Evolutionary conservation across 257 asterid species (phyloP).

Genomic region (Solanum neorickii): DNA sequence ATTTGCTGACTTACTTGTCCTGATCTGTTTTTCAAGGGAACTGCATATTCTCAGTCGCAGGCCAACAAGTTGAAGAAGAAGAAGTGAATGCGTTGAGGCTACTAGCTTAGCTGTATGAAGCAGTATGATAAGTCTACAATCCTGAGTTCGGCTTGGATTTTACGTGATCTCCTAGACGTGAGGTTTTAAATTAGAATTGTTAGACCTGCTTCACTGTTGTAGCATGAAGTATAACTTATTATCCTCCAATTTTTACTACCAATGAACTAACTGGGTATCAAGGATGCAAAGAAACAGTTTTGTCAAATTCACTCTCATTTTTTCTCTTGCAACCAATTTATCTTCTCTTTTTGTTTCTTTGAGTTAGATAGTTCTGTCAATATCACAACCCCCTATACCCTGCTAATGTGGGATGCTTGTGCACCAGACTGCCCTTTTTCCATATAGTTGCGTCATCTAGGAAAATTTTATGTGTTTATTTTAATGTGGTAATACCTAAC

Average conservation of each 20-base stretch:
- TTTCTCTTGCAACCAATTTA: not conserved
- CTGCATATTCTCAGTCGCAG: slow-evolving; percentile 61
- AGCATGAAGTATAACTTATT: slow-evolving; percentile 26
- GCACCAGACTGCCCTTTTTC: not conserved
- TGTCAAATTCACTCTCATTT: slow-evolving; percentile 16
- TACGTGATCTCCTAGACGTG: slow-evolving; percentile 7
- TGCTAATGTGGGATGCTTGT: not conserved
- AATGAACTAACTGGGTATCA: slow-evolving; percentile 16
- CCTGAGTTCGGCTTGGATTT: slow-evolving; percentile 8
- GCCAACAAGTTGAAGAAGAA: slow-evolving; percentile 78
- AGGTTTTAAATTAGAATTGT: slow-evolving; percentile 11
- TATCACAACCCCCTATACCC: not conserved
- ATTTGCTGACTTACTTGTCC: not conserved
- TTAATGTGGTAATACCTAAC: not conserved
- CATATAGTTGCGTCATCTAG: not conserved
- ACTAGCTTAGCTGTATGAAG: slow-evolving; percentile 7
- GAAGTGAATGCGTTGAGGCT: slow-evolving; percentile 37
- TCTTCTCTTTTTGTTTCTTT: not conserved
- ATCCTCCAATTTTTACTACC: not conserved
- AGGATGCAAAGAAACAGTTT: slow-evolving; percentile 30
- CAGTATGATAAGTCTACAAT: not conserved
- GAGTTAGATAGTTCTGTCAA: not conserved
- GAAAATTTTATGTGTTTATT: not conserved
- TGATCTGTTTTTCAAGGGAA: slow-evolving; percentile 39
- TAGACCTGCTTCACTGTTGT: slow-evolving; percentile 32